phyloP scores from a whole-genome alignment of 2,329 filamentous ascomycete genomes.

The Cordyceps fumosorosea region DNA sequence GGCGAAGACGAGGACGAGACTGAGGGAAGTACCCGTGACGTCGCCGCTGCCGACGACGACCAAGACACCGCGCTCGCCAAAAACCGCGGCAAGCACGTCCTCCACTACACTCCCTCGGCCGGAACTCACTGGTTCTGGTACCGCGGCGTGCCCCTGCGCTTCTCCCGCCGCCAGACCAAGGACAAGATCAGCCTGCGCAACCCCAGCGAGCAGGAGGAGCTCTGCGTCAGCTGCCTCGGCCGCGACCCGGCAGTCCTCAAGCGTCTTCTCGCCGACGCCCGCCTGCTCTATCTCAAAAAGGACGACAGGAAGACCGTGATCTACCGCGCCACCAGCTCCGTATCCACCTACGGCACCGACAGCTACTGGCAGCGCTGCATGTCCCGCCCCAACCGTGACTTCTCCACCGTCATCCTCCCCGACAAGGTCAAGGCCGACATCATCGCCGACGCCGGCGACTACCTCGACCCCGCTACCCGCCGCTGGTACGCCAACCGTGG shows the following conservation, averaged over 20 bases:
- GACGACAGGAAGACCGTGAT: constrained; percentile 59
- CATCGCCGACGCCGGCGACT: constrained; percentile 55
- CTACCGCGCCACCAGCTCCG: constrained; percentile 48
- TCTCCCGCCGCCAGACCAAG: constrained; percentile 45
- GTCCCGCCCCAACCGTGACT: constrained; percentile 52
- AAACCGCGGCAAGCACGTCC: constrained; percentile 35
- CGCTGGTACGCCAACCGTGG: constrained; percentile 81
- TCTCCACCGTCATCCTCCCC: constrained; percentile 60
- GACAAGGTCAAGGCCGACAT: constrained; percentile 53
- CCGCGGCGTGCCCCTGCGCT: constrained; percentile 49
- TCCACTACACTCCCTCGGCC: constrained; percentile 60
- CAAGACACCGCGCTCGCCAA: neutral
- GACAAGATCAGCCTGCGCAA: constrained; percentile 33
- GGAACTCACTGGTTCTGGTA: constrained; percentile 67
- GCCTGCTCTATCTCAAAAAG: constrained; percentile 46
- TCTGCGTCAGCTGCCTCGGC: constrained; percentile 55
- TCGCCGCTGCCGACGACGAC: neutral
- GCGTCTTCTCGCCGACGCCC: constrained; percentile 54
- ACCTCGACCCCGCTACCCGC: constrained; percentile 54
- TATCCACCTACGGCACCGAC: constrained; percentile 30
- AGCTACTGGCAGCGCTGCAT: constrained; percentile 56
- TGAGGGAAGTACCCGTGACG: neutral
- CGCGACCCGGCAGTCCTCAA: constrained; percentile 55
- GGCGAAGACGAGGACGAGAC: constrained; percentile 20
- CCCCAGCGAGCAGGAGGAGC: constrained; percentile 50